A percentile compares a stretch with the other conserved stretches of the same genome.
Evolutionary conservation across 129 eudicot species (phyloP).

Genomic region (Flaveria linearis): DNA sequence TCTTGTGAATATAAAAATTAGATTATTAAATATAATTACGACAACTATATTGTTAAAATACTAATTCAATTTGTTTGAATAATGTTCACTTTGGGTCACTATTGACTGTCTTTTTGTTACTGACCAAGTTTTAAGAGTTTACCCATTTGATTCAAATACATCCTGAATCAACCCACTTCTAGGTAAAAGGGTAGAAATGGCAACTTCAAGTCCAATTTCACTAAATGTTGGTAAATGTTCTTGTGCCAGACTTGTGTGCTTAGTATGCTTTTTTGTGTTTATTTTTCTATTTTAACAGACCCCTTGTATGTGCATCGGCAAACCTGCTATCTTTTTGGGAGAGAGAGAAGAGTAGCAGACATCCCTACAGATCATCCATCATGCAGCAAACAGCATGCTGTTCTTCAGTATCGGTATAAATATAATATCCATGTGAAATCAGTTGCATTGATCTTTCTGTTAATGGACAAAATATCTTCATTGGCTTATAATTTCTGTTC

Average conservation of each 20-base stretch:
- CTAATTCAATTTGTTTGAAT: not conserved
- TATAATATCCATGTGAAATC: slow-evolving; percentile 5
- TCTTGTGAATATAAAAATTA: not conserved
- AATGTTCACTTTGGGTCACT: not conserved
- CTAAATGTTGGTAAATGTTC: not conserved
- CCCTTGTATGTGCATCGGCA: slow-evolving; percentile 97
- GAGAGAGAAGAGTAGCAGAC: slow-evolving; percentile 97
- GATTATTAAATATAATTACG: not conserved
- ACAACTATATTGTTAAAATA: not conserved
- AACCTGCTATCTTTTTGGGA: slow-evolving; percentile 91
- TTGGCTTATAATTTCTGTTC: slow-evolving; percentile 20
- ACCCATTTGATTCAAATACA: not conserved
- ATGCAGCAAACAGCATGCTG: slow-evolving; percentile 99
- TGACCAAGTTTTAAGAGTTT: not conserved
- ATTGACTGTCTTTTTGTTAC: not conserved
- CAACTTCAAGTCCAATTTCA: not conserved
- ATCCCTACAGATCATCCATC: slow-evolving; percentile 98
- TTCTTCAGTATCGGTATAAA: slow-evolving; percentile 79
- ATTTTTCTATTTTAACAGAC: slow-evolving; percentile 46
- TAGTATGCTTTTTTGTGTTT: not conserved
- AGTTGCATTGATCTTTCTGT: not conserved
- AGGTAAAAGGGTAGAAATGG: not conserved
- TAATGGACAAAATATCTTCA: not conserved
- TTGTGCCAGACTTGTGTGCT: slow-evolving; percentile 14
- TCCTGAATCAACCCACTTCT: not conserved